Evolutionary conservation across 139 green algal genomes (phyloP).

Genomic region (Tetraselmis chui): DNA sequence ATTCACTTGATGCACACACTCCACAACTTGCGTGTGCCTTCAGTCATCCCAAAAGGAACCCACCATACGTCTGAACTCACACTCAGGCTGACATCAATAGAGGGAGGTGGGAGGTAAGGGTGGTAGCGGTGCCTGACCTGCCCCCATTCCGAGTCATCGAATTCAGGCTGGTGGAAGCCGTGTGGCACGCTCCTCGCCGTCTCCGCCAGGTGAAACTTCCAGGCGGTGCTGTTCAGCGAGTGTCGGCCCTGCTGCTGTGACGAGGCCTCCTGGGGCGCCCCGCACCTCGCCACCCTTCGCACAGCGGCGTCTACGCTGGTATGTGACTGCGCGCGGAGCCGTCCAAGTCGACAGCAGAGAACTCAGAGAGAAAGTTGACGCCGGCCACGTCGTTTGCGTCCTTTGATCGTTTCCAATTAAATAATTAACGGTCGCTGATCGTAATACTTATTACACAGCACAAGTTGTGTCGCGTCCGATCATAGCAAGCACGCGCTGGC

Average conservation of each 20-base stretch:
- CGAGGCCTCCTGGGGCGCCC: constrained; percentile 20
- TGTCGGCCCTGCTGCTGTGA: constrained; percentile 6
- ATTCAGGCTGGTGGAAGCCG: constrained; percentile 31
- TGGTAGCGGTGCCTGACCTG: constrained; percentile 17
- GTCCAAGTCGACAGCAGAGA: neutral
- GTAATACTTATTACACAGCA: too few relatives aligned
- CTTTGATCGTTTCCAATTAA: too few relatives aligned
- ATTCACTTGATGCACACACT: too few relatives aligned
- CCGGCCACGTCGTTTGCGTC: too few relatives aligned
- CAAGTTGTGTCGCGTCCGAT: too few relatives aligned
- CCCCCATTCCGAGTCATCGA: constrained; percentile 38
- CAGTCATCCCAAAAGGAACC: too few relatives aligned
- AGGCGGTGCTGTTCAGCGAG: constrained; percentile 43
- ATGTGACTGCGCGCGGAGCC: neutral
- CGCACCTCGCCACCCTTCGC: neutral
- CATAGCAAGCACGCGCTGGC: neutral
- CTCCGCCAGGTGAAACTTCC: constrained; percentile 56
- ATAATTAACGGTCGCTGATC: too few relatives aligned
- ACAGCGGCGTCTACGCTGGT: neutral
- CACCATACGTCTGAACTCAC: too few relatives aligned
- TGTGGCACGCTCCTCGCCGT: constrained; percentile 43
- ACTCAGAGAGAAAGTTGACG: neutral
- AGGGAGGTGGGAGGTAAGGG: neutral
- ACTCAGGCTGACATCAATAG: too few relatives aligned
- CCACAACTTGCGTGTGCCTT: neutral